phyloP scores from a whole-genome alignment of 179 eudicot species.

The Beta corolliflora region DNA sequence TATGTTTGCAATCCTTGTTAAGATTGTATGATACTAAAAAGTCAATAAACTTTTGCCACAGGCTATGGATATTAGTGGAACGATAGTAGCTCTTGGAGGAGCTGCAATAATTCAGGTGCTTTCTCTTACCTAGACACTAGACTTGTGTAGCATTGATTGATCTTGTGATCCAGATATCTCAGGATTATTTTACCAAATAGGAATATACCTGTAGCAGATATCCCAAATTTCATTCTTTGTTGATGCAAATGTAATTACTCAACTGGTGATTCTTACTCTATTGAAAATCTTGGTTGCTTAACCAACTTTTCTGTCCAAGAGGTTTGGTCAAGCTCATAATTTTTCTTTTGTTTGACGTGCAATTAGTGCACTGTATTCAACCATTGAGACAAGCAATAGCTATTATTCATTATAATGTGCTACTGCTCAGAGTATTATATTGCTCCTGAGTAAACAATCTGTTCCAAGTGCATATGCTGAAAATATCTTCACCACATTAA shows the following conservation, averaged over 20 bases:
- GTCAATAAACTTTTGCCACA: constrained; percentile 32
- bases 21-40: constrained; percentile 8
- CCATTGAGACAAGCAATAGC: constrained; percentile 1
- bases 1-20: not conserved
- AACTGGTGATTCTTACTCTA: not conserved
- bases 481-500: not conserved
- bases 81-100: constrained; percentile 75
- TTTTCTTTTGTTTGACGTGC: not conserved
- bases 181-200: not conserved
- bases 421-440: not conserved
- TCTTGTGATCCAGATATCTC: not conserved
- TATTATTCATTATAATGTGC: not conserved
- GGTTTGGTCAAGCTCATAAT: not conserved
- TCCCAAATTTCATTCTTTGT: not conserved
- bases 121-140: constrained; percentile 18
- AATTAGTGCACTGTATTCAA: not conserved
- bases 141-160: not conserved
- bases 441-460: not conserved
- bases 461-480: not conserved
- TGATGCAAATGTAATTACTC: not conserved
- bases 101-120: constrained; percentile 93
- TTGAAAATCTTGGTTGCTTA: not conserved
- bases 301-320: not conserved
- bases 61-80: constrained; percentile 87
- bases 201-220: not conserved